Evolutionary conservation across 176 grass and related monocot genomes (phyloP), one percentile per base, ranked within the genome.

Genomic region (Carex cristatella): DNA sequence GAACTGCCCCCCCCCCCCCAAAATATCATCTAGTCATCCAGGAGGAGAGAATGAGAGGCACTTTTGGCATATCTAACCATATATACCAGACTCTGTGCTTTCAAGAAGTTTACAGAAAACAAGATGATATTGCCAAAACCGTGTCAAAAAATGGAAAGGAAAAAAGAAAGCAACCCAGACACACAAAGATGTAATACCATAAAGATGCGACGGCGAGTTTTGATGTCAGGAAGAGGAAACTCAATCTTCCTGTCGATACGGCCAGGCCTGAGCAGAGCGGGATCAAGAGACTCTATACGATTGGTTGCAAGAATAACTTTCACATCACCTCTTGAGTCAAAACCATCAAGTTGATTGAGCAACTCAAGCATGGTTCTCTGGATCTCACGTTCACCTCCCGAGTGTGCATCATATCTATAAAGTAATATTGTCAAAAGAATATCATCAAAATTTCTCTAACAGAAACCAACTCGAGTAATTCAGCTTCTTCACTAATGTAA

Each of bases 271-370:
- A 96, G 91, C 83, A 96, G 84, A 73, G 94, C 94, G 30, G 94
- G 94, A 82, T 96, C 94, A 27, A 96, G 94, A 84, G 88, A 93
- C 30, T 93, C 94, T 69, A 96, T 96, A 16, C 94, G 91, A 59
- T 96, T 96, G 40, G 94, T 96, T 60, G 94, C 94, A 64, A 96
- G 89, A 85, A 96, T 96, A 85, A 96, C 94, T 86, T 96, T 96
- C 44, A 96, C 94, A 80, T 96, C 94, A 65, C 94, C 94, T 83
- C 87, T 86, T 1, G 94, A 96, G 23, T 96, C 94, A 85, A 96
- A 96, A 91, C 94, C 94, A 89, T 96, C 94, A 60, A 96, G 81
- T 80, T 96, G 94, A 65, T 96, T 96, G 63, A 96, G 81, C 23
- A 96, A 83, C 72, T 96, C 94, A 55, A 96, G 57, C 94, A 96